Conservation (phyloP, 192 early-diverging fungal genomes). For the Funneliformis geosporum region DNA sequence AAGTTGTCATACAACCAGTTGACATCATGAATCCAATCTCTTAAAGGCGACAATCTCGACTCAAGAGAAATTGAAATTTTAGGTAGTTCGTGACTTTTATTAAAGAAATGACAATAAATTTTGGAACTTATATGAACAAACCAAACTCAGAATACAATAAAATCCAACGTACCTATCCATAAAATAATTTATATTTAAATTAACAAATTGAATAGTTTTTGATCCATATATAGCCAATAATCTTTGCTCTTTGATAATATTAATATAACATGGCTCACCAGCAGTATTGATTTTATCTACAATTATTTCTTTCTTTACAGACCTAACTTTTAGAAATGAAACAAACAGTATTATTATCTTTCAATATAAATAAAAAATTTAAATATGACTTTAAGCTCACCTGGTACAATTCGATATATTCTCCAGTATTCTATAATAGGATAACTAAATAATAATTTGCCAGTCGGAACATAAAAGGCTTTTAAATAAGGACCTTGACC, state of each 20-base stretch:
- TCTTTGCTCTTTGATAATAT: background rate
- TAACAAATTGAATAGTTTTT: conserved; percentile 47
- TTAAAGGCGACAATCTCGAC: conserved; percentile 46
- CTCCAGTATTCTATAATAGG: conserved; percentile 44
- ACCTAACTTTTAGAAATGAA: background rate
- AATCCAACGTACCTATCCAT: background rate
- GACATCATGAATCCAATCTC: conserved; percentile 80
- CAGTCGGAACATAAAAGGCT: conserved; percentile 47
- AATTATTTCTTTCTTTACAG: background rate
- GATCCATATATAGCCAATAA: conserved; percentile 50
- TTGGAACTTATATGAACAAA: background rate
- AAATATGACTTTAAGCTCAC: conserved; percentile 36
- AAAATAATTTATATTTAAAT: conserved; percentile 11
- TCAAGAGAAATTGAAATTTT: conserved; percentile 32
- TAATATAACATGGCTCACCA: background rate
- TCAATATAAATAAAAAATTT: background rate
- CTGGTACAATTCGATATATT: conserved; percentile 55
- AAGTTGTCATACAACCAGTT: conserved; percentile 60
- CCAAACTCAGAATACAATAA: background rate
- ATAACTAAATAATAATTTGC: conserved; percentile 40
- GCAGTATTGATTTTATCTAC: background rate
- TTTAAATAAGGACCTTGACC: conserved; percentile 62
- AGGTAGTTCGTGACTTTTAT: background rate
- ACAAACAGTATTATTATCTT: background rate
- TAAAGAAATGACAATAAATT: background rate